Conservation (phyloP, 768 basidiomycete species). For the Leccinum boreale region DNA sequence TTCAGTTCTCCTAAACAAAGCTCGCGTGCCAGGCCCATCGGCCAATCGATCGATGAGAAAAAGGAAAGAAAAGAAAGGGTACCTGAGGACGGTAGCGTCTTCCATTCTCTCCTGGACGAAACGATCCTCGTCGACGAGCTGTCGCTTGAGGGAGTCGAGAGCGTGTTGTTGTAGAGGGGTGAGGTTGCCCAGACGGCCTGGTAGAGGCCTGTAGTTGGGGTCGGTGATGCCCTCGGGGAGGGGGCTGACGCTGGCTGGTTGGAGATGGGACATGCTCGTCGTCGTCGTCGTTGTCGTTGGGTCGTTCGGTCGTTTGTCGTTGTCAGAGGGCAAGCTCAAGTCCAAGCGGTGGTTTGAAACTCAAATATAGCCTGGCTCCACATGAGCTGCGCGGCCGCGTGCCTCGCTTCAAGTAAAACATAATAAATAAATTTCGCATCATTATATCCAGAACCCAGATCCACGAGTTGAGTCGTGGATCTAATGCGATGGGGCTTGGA, state of each 20-base stretch:
- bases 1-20: too few species aligned
- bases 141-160: constrained; percentile 64
- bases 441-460: constrained; percentile 33
- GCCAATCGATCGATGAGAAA: constrained; percentile 5
- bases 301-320: background rate
- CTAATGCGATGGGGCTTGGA: constrained; percentile 33
- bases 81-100: constrained; percentile 69
- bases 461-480: constrained; percentile 33
- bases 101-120: constrained; percentile 67
- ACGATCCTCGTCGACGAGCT: constrained; percentile 56
- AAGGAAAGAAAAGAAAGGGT: constrained; percentile 11
- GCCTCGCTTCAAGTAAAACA: background rate
- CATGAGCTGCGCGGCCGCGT: background rate
- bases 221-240: constrained; percentile 60
- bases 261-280: constrained; percentile 28
- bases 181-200: constrained; percentile 81
- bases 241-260: constrained; percentile 50
- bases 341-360: constrained; percentile 6
- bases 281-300: background rate
- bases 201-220: constrained; percentile 60
- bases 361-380: constrained; percentile 5
- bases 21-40: too few species aligned
- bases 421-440: constrained; percentile 22
- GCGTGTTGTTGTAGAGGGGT: constrained; percentile 56
- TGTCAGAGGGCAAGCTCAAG: background rate